Evolutionary conservation across 2,329 filamentous ascomycete genomes (phyloP).

Genomic region (Talaromyces sp.): DNA sequence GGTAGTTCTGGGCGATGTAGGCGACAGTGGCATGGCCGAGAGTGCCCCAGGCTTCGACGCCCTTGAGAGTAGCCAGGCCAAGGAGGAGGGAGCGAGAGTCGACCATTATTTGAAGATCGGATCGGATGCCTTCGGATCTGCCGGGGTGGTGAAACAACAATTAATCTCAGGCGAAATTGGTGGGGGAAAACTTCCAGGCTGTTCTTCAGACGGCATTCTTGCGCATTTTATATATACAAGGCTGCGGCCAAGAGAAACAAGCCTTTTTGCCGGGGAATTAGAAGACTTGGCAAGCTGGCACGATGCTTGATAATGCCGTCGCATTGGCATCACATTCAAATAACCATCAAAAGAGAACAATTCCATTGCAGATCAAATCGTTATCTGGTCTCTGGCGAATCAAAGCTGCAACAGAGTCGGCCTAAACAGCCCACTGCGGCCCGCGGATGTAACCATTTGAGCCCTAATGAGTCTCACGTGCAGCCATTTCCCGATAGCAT

Average conservation of each 20-base stretch:
- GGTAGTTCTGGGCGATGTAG: constrained; percentile 49
- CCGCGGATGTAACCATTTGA: constrained; percentile 7
- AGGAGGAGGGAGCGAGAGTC: background rate
- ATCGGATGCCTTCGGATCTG: background rate
- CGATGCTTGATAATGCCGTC: constrained; percentile 3
- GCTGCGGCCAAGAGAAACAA: background rate
- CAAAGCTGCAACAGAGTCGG: background rate
- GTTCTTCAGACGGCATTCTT: background rate
- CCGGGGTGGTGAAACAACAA: background rate
- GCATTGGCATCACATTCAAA: background rate
- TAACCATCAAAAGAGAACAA: background rate
- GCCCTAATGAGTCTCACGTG: background rate
- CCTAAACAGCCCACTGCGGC: background rate
- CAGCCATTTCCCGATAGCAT: background rate
- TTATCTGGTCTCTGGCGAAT: background rate
- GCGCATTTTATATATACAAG: background rate
- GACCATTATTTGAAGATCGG: background rate
- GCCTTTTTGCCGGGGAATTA: background rate
- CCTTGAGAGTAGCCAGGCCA: constrained; percentile 11
- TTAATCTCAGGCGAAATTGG: background rate
- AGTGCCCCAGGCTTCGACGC: constrained; percentile 45
- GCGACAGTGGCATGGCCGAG: constrained; percentile 53
- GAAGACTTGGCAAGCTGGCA: background rate
- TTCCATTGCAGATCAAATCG: constrained; percentile 1
- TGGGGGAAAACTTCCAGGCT: background rate